phyloP scores from a whole-genome alignment of 2,329 filamentous ascomycete genomes.

The Colletotrichum chrysophilum region DNA sequence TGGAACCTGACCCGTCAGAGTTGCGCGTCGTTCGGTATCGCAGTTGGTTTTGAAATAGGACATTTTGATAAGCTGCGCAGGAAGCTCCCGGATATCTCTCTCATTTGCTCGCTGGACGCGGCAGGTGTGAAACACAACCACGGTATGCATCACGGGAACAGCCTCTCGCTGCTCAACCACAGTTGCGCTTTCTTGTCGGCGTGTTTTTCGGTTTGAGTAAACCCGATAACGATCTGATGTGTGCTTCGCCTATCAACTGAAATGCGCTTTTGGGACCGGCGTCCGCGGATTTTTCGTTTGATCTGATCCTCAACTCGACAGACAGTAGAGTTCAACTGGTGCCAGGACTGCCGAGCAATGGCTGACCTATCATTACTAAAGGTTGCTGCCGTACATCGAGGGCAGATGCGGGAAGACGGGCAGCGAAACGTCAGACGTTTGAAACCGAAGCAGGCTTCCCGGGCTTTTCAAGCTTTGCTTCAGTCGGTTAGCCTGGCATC shows the following conservation, averaged over 20 bases:
- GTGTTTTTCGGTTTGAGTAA: neutral
- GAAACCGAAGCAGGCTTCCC: neutral
- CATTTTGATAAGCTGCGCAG: neutral
- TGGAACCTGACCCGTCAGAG: neutral
- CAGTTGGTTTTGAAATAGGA: neutral
- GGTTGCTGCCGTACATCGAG: neutral
- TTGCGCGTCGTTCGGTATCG: neutral
- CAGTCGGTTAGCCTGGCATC: neutral
- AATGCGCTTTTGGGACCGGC: neutral
- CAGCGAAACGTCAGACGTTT: conserved; percentile 20
- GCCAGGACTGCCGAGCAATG: neutral
- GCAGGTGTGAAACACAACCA: neutral
- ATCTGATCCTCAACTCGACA: neutral
- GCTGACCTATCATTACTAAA: neutral
- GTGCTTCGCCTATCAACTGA: neutral
- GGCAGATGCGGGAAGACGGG: neutral
- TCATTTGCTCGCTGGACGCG: neutral
- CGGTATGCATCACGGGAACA: neutral
- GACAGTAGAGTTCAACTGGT: neutral
- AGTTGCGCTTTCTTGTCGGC: neutral
- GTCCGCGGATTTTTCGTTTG: conserved; percentile 4
- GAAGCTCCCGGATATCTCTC: neutral
- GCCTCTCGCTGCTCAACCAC: neutral
- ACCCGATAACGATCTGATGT: neutral
- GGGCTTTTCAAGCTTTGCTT: neutral